Base-by-base conservation (phyloP, 2,329 filamentous ascomycete genomes). In the Ophiocordyceps robertsii region DNA sequence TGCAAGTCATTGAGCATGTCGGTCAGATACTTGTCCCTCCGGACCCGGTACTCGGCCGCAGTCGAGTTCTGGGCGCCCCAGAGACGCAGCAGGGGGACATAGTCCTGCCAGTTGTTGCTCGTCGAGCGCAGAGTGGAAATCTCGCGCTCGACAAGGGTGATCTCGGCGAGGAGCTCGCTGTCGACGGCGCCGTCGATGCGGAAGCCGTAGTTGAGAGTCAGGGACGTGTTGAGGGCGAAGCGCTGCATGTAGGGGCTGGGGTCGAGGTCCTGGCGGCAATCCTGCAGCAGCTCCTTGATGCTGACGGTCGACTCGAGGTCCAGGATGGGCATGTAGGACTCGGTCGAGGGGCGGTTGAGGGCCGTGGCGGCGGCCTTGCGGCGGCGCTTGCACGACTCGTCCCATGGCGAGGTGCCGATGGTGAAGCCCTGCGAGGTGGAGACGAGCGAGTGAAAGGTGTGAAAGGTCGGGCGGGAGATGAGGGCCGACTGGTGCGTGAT, bases 101-200 rank as follows among this genome's bases (percentile, higher is more conserved):
- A 90, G 53, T 92, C 85, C 53, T 86, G 82, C 77, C 82, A 85
- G 57, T 90, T 90, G 55, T 88, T 86, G 52, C 80, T 85, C 0
- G 84, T 90, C 24, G 77, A 83, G 39, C 85, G 67, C 55, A 89
- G 82, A 51, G 84, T 84, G 42, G 79, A 82, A 21, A 92, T 78
- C 6, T 77, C 79, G 29, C 83, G 72, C 58, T 90, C 85, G 3
- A 90, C 84, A 38, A 79, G 69, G 0, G 79, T 77, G 44, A 92
- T 88, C 55, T 90, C 85, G 17, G 75, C 67, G 6, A 90, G 67
- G 8, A 89, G 65, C 33, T 72, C 65, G 47, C 82, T 74, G 44
- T 86, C 69, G 38, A 84, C 73, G 47, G 80, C 75, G 0, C 81
- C 84, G 43, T 80, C 71, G 44, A 90, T 85, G 31, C 84, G 76